These are phyloP conservation scores for Globisporangium okanoganense DNA, from an alignment of 352 stramenopile species.

Conservation along the genomic window DNA sequence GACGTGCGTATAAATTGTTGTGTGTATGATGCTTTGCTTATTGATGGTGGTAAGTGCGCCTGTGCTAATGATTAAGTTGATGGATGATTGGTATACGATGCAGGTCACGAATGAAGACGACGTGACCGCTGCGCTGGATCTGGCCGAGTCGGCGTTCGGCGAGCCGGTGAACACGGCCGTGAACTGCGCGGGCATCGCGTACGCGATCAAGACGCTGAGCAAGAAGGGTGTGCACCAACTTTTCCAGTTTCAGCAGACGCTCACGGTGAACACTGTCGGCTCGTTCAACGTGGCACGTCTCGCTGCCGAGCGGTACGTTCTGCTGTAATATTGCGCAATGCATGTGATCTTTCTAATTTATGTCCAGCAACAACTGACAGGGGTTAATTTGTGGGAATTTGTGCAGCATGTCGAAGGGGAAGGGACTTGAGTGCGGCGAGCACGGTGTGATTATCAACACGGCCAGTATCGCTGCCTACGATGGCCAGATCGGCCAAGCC, in stretches of 20 bases:
- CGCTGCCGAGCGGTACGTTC: conserved; percentile 85
- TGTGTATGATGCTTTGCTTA: not conserved
- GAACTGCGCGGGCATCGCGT: conserved; percentile 94
- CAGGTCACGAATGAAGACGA: conserved; percentile 92
- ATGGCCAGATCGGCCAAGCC: conserved; percentile 96
- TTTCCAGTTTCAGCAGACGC: conserved; percentile 92
- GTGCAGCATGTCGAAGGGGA: conserved; percentile 82
- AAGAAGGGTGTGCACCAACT: conserved; percentile 92
- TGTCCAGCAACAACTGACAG: not conserved
- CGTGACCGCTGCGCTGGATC: conserved; percentile 85
- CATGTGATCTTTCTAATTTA: too few species aligned
- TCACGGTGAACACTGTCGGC: conserved; percentile 96
- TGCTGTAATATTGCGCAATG: not conserved
- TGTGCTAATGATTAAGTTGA: not conserved
- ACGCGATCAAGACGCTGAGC: conserved; percentile 90
- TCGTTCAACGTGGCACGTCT: conserved; percentile 98
- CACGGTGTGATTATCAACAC: conserved; percentile 98
- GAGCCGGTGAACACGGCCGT: conserved; percentile 92
- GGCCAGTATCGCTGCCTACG: conserved; percentile 96
- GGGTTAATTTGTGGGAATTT: conserved; percentile 4
- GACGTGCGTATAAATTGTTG: conserved; percentile 50
- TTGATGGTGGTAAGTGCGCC: not conserved
- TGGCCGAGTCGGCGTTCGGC: conserved; percentile 90
- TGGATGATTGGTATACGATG: not conserved
- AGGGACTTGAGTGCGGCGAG: conserved; percentile 72